Conservation (phyloP, 768 basidiomycete species). For the Phaffia australis region DNA sequence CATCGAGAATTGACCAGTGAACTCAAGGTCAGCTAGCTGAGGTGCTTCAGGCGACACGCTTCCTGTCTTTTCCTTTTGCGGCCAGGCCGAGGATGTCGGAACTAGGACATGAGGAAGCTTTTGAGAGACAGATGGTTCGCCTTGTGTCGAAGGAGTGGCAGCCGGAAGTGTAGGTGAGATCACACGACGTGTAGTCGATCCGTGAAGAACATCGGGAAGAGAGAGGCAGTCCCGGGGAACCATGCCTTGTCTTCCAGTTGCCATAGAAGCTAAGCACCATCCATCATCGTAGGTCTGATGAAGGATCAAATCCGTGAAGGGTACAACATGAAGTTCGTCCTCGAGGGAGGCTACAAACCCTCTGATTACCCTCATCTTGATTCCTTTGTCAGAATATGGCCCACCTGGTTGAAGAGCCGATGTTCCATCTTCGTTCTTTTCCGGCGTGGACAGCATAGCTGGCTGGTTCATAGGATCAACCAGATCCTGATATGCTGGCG, state of each 20-base stretch:
- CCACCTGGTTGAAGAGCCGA: neutral
- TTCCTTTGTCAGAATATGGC: conserved; percentile 5
- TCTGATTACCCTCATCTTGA: conserved; percentile 20
- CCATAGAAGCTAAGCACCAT: conserved; percentile 19
- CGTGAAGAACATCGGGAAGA: conserved; percentile 8
- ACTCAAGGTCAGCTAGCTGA: no score
- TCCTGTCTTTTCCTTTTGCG: no score
- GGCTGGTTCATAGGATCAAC: neutral
- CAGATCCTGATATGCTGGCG: conserved; percentile 1
- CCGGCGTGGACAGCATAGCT: neutral
- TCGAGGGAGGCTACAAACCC: conserved; percentile 13
- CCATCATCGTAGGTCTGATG: conserved; percentile 24
- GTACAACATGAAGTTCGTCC: conserved; percentile 20
- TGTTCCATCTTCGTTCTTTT: neutral
- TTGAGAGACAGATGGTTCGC: no score
- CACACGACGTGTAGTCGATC: neutral
- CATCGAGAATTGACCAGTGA: no score
- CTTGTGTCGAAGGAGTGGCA: no score
- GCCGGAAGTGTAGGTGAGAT: no score
- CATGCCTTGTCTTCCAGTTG: conserved; percentile 4
- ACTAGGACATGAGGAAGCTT: no score
- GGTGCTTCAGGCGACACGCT: no score
- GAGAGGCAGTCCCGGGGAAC: conserved; percentile 24
- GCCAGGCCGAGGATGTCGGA: no score
- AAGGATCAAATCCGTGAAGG: conserved; percentile 5